A percentile compares a stretch with the other conserved stretches of the same genome.
These are phyloP conservation scores for Eucalyptus sp. DNA, from an alignment of 345 rosid genomes.

Conservation along the genomic window DNA sequence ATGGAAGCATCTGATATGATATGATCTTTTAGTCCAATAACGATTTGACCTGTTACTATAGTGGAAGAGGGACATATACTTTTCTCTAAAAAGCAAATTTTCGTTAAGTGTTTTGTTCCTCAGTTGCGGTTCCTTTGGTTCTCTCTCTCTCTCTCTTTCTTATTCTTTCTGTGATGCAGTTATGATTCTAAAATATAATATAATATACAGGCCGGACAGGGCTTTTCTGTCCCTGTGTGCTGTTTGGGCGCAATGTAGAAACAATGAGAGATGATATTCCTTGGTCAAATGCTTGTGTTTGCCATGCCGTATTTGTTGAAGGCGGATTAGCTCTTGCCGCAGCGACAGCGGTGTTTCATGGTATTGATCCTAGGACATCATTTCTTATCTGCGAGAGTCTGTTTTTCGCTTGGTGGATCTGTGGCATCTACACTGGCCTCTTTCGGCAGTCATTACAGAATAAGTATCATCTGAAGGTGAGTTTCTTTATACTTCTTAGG, in stretches of 20 bases:
- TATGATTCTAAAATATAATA: not conserved
- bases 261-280: conserved; percentile 56
- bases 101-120: not conserved
- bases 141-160: not conserved
- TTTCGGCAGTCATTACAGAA: conserved; percentile 73
- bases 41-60: not conserved
- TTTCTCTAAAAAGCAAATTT: not conserved
- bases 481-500: not conserved
- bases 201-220: conserved; percentile 57
- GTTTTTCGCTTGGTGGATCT: conserved; percentile 84
- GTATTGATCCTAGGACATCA: conserved; percentile 72
- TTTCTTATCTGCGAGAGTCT: conserved; percentile 65
- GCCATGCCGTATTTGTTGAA: conserved; percentile 79
- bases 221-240: conserved; percentile 67
- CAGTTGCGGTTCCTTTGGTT: not conserved
- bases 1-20: not conserved
- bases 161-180: not conserved
- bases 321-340: conserved; percentile 80
- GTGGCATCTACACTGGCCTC: conserved; percentile 72
- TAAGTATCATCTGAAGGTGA: conserved; percentile 90
- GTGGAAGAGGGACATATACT: not conserved
- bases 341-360: conserved; percentile 50
- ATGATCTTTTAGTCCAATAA: not conserved
- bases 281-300: conserved; percentile 69
- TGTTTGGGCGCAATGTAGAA: conserved; percentile 74